Conservation (phyloP, 352 stramenopile genomes). For the Globisporangium polare region DNA sequence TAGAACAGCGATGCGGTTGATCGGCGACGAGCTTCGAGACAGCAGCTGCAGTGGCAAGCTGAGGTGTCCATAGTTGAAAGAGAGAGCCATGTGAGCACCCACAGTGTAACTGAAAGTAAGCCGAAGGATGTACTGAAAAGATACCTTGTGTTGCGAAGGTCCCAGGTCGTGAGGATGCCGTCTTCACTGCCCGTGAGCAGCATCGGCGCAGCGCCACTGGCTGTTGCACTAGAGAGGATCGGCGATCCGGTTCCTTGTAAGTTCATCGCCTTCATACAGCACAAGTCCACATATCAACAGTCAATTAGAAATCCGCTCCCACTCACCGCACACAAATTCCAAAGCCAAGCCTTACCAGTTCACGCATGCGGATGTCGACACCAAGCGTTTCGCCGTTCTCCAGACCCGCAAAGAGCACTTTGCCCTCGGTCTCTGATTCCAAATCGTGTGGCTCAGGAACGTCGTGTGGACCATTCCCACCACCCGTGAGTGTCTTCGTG, state of each 20-base stretch:
- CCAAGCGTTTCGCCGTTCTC: slow-evolving; percentile 57
- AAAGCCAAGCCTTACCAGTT: slow-evolving; percentile 19
- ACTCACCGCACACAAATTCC: background rate
- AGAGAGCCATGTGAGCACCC: background rate
- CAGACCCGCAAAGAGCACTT: slow-evolving; percentile 59
- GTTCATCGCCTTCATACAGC: slow-evolving; percentile 30
- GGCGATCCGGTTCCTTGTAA: slow-evolving; percentile 27
- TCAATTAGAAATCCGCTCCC: background rate
- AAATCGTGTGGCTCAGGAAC: slow-evolving; percentile 15
- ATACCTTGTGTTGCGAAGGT: slow-evolving; percentile 53
- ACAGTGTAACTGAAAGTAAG: background rate
- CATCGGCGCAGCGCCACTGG: slow-evolving; percentile 15
- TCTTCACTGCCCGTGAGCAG: slow-evolving; percentile 63
- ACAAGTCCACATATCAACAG: background rate
- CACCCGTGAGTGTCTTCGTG: background rate
- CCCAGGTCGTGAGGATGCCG: slow-evolving; percentile 53
- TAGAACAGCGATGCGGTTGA: slow-evolving; percentile 34
- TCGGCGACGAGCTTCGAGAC: slow-evolving; percentile 48
- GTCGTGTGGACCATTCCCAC: slow-evolving; percentile 5
- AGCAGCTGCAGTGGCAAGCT: slow-evolving; percentile 44
- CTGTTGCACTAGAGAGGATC: slow-evolving; percentile 37
- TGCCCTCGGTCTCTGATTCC: slow-evolving; percentile 58
- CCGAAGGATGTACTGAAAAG: background rate
- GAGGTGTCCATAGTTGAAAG: background rate
- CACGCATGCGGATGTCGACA: slow-evolving; percentile 49